Evolutionary conservation across 495 filamentous ascomycete genomes (phyloP).

Genomic region (Lepidopterella palustris): DNA sequence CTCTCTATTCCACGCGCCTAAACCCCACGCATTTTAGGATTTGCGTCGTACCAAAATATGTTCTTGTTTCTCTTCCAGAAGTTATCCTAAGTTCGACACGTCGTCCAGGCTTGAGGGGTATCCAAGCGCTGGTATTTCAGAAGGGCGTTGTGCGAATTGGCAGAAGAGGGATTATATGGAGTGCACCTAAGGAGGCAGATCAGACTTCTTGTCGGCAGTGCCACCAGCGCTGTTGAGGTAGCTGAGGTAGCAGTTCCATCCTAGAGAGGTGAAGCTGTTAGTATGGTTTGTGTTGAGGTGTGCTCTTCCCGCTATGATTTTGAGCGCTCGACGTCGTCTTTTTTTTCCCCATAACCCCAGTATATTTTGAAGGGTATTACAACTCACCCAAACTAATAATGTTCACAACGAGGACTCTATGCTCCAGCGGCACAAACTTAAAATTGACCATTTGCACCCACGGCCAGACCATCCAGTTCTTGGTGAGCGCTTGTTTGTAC

Average conservation of each 20-base stretch:
- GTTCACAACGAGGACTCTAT: constrained; percentile 84
- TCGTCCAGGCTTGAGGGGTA: neutral
- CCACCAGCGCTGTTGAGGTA: constrained; percentile 56
- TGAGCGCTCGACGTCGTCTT: too few relatives aligned
- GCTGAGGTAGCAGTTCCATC: constrained; percentile 96
- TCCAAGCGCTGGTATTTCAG: neutral
- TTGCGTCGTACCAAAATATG: too few relatives aligned
- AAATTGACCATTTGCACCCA: constrained; percentile 88
- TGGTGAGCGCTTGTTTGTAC: constrained; percentile 63
- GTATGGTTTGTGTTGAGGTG: neutral
- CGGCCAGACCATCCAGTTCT: constrained; percentile 92
- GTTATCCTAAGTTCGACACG: neutral
- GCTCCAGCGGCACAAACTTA: constrained; percentile 77
- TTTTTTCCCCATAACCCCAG: constrained; percentile 2
- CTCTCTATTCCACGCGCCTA: too few relatives aligned
- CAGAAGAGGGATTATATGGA: neutral
- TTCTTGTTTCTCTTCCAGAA: neutral
- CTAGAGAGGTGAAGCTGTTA: constrained; percentile 39
- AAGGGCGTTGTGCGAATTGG: neutral
- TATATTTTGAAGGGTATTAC: too few relatives aligned
- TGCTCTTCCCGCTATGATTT: too few relatives aligned
- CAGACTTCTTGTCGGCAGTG: neutral
- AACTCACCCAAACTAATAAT: constrained; percentile 64
- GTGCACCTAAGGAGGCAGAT: neutral
- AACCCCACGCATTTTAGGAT: too few relatives aligned